phyloP scores from a whole-genome alignment of 805 yeast species.

The Tetrapisispora phaffii region DNA sequence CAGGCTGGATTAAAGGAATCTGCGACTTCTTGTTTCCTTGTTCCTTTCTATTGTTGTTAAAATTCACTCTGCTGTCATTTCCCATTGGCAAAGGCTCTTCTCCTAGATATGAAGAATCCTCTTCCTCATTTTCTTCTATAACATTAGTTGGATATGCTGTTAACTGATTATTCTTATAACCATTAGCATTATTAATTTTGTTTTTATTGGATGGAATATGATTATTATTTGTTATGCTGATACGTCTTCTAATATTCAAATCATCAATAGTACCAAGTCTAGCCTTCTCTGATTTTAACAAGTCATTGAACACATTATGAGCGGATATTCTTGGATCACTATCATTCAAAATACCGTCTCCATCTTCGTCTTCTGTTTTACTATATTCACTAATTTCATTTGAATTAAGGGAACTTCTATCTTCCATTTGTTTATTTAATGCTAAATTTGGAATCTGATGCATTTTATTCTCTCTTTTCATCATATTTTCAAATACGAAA shows the following conservation, averaged over 20 bases:
- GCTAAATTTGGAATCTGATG: not conserved
- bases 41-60: not conserved
- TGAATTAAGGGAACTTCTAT: not conserved
- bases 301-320: conserved; percentile 18
- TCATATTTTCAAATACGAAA: conserved; percentile 21
- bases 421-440: not conserved
- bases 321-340: conserved; percentile 23
- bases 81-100: not conserved
- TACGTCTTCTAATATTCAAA: not conserved
- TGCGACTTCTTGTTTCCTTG: conserved; percentile 2
- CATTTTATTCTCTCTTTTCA: conserved; percentile 12
- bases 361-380: not conserved
- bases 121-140: not conserved
- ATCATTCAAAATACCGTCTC: not conserved
- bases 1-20: conserved; percentile 18
- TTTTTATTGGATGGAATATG: not conserved
- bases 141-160: not conserved
- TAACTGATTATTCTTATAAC: not conserved
- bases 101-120: not conserved
- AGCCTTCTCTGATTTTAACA: conserved; percentile 12
- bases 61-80: not conserved
- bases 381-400: not conserved
- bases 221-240: conserved; percentile 2
- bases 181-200: not conserved
- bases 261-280: not conserved